Percentiles rank a stretch among this genome's conserved stretches.
Conservation (phyloP, 2,329 filamentous ascomycete genomes). For the Colletotrichum sojae region DNA sequence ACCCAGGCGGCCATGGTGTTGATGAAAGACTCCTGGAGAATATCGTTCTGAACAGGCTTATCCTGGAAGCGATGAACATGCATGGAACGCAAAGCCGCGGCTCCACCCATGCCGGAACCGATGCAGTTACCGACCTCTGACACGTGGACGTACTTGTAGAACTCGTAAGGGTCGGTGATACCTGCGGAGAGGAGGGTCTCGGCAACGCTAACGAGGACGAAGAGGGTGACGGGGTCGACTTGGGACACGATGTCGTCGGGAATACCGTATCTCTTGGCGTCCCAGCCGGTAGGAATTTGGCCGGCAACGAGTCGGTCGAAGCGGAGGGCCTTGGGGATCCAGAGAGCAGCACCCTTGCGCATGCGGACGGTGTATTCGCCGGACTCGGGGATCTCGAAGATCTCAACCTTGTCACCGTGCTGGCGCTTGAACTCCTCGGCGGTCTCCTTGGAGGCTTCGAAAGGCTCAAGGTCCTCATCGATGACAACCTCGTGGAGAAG, state of each 20-base stretch:
- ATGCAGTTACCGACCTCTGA: constrained; percentile 99
- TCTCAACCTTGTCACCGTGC: constrained; percentile 97
- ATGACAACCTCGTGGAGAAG: constrained; percentile 98
- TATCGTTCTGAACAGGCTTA: constrained; percentile 98
- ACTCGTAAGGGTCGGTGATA: constrained; percentile 99
- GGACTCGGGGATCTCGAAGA: constrained; percentile 94
- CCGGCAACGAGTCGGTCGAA: constrained; percentile 98
- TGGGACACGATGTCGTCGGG: constrained; percentile 98
- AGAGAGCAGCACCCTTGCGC: constrained; percentile 93
- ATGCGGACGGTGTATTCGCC: constrained; percentile 95
- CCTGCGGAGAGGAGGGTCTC: constrained; percentile 92
- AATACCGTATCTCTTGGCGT: constrained; percentile 95
- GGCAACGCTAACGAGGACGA: constrained; percentile 92
- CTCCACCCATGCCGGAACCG: constrained; percentile 98
- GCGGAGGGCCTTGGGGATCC: constrained; percentile 96
- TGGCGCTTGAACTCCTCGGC: constrained; percentile 97
- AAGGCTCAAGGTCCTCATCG: constrained; percentile 95
- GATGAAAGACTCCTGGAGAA: constrained; percentile 99
- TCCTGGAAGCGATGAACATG: constrained; percentile 98
- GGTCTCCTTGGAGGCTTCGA: constrained; percentile 97
- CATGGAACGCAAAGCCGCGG: constrained; percentile 93
- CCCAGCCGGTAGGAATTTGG: constrained; percentile 97
- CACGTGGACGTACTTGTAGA: constrained; percentile 99
- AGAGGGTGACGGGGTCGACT: constrained; percentile 96
- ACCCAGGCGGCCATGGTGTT: constrained; percentile 99